Percentiles rank a stretch among this genome's conserved stretches.
Evolutionary conservation across 345 rosid genomes (phyloP).

Genomic region (Gossypium sturtianum): DNA sequence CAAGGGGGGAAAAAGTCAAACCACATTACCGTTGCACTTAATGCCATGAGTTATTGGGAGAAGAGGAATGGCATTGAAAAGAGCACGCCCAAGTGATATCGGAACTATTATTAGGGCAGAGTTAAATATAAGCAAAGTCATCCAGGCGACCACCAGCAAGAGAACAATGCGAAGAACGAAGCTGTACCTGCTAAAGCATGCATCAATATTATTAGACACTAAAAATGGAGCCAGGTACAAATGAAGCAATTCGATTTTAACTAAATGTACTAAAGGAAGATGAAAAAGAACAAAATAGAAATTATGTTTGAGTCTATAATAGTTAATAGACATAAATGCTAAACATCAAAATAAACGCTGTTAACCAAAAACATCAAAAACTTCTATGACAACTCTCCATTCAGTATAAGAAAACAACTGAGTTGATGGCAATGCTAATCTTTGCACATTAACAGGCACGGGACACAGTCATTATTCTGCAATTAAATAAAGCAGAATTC

Average conservation of each 20-base stretch:
- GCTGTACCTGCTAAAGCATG: conserved; percentile 59
- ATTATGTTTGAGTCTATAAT: background rate
- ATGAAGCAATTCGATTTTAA: background rate
- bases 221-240: background rate
- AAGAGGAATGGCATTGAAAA: conserved; percentile 86
- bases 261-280: background rate
- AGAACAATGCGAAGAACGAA: conserved; percentile 81
- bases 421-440: background rate
- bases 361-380: background rate
- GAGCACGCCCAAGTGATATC: conserved; percentile 86
- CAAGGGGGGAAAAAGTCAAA: background rate
- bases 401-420: background rate
- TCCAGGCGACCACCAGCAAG: conserved; percentile 89
- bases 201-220: background rate
- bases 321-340: background rate
- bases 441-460: background rate
- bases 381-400: background rate
- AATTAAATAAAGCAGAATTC: background rate
- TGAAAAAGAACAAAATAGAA: background rate
- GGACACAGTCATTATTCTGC: background rate
- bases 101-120: conserved; percentile 87
- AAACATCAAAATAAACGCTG: background rate
- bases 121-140: conserved; percentile 89
- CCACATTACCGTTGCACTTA: conserved; percentile 82
- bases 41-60: conserved; percentile 97